phyloP scores from a whole-genome alignment of 345 rosid species.

The Salix purpurea region DNA sequence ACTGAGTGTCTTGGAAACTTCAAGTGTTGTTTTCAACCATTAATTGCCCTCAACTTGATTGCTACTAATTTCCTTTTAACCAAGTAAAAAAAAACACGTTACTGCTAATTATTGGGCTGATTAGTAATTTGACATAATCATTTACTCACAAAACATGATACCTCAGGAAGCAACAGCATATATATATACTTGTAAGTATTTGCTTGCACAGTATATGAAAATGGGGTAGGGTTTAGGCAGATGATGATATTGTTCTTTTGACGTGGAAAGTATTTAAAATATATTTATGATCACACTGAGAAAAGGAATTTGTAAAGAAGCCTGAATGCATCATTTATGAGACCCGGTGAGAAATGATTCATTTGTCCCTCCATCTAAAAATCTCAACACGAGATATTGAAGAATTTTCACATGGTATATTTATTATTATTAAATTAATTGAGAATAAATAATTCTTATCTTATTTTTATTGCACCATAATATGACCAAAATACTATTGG shows the following conservation, averaged over 20 bases:
- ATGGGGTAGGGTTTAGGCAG: neutral
- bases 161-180: neutral
- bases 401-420: too few relatives aligned
- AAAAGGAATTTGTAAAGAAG: too few relatives aligned
- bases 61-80: neutral
- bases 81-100: neutral
- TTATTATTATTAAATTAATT: too few relatives aligned
- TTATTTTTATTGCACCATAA: too few relatives aligned
- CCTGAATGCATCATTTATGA: too few relatives aligned
- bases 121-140: neutral
- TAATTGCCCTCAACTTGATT: slow-evolving; percentile 8
- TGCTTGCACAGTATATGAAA: neutral
- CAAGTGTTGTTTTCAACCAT: slow-evolving; percentile 12
- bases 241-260: neutral
- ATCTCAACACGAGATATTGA: too few relatives aligned
- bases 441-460: too few relatives aligned
- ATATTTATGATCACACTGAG: too few relatives aligned
- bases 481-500: too few relatives aligned
- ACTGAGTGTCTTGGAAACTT: slow-evolving; percentile 24
- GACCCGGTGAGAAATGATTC: too few relatives aligned
- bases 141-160: neutral
- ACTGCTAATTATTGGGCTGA: neutral
- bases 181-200: neutral
- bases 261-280: too few relatives aligned
- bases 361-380: too few relatives aligned